Evolutionary conservation across 225 moss, liverwort and hornwort genomes (phyloP).

Genomic region (Bryoerythrophyllum caledonicum): DNA sequence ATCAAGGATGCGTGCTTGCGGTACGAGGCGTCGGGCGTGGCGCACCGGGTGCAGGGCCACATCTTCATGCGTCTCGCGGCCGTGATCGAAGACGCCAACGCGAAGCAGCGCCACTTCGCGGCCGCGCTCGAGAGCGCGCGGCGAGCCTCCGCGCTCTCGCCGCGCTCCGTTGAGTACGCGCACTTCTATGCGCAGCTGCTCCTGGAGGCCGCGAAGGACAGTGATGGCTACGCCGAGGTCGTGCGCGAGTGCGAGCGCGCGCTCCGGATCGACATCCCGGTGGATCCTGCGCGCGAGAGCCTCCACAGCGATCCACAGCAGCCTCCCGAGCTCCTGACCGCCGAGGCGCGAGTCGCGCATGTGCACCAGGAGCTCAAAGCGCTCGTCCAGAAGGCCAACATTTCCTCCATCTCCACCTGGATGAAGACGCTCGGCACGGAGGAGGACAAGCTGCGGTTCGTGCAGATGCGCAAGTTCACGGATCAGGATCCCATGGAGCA

Average conservation of each 20-base stretch:
- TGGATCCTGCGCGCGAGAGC: conserved; percentile 52
- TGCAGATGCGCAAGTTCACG: conserved; percentile 46
- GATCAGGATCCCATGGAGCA: conserved; percentile 52
- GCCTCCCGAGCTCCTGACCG: conserved; percentile 42
- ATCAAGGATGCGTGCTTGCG: conserved; percentile 40
- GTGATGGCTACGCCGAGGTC: conserved; percentile 45
- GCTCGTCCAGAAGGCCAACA: conserved; percentile 48
- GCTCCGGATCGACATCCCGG: conserved; percentile 35
- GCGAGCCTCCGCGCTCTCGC: conserved; percentile 32
- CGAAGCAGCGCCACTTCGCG: conserved; percentile 36
- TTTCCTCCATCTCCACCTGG: conserved; percentile 47
- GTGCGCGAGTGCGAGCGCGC: conserved; percentile 49
- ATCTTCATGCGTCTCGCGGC: conserved; percentile 51
- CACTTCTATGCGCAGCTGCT: conserved; percentile 49
- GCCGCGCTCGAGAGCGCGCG: conserved; percentile 47
- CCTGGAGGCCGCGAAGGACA: conserved; percentile 47
- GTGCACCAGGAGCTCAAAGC: conserved; percentile 41
- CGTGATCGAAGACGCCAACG: conserved; percentile 38
- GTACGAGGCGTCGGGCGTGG: conserved; percentile 34
- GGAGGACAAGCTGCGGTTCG: conserved; percentile 49
- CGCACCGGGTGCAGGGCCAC: conserved; percentile 52
- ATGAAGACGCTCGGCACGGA: conserved; percentile 49
- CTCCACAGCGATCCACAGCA: conserved; percentile 32
- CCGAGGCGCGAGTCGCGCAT: conserved; percentile 42
- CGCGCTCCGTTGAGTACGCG: conserved; percentile 45